phyloP scores from a whole-genome alignment of 1,284 basidiomycete species.

The Ustilago shanxiensis region DNA sequence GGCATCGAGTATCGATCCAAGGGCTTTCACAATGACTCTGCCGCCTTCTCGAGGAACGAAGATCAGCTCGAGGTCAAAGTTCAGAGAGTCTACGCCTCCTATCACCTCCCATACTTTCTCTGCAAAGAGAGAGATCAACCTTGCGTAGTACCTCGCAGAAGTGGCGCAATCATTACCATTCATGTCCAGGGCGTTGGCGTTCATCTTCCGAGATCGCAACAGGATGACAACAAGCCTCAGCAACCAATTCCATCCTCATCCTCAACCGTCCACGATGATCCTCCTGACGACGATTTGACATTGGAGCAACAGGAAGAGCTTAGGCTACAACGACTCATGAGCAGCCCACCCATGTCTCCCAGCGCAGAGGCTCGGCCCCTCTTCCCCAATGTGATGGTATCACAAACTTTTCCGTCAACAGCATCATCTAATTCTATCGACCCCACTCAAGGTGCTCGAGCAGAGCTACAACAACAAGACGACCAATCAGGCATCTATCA shows the following conservation, averaged over 20 bases:
- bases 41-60: constrained; percentile 31
- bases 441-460: neutral
- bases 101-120: constrained; percentile 39
- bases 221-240: neutral
- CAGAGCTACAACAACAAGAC: neutral
- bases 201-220: constrained; percentile 38
- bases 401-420: neutral
- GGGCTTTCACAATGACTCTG: constrained; percentile 49
- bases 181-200: constrained; percentile 60
- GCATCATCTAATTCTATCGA: neutral
- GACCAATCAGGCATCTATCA: constrained; percentile 13
- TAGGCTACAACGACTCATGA: constrained; percentile 44
- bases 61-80: constrained; percentile 53
- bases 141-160: constrained; percentile 20
- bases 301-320: constrained; percentile 40
- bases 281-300: constrained; percentile 3
- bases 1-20: constrained; percentile 61
- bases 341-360: constrained; percentile 43
- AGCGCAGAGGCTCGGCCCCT: constrained; percentile 2
- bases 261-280: neutral
- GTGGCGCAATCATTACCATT: constrained; percentile 51
- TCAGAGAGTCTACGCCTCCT: constrained; percentile 49
- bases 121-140: constrained; percentile 16
- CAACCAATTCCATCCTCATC: neutral
- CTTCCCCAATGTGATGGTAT: neutral